Percentiles rank a stretch among this genome's conserved stretches.
phyloP scores from a whole-genome alignment of 2,329 filamentous ascomycete genomes.

The Calonectria naviculata region DNA sequence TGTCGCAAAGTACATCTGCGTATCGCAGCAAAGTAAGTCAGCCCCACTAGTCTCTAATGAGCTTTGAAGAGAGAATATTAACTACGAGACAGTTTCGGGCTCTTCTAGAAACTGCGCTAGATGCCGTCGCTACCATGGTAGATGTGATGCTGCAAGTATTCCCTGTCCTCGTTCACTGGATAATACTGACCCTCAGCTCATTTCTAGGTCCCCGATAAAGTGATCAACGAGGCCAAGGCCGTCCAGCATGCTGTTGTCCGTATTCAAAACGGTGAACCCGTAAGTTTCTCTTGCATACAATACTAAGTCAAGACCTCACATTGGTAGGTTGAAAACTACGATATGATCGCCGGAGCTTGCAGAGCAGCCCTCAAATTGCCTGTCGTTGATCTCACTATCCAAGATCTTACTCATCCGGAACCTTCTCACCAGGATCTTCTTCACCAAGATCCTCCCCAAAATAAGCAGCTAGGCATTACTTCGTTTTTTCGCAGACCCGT shows the following conservation, averaged over 20 bases:
- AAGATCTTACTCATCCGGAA: not conserved
- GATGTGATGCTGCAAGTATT: not conserved
- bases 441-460: not conserved
- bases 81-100: not conserved
- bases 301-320: not conserved
- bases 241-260: not conserved
- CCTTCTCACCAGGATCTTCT: not conserved
- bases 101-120: not conserved
- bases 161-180: too few species aligned
- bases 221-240: not conserved
- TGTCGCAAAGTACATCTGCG: not conserved
- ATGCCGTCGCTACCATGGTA: not conserved
- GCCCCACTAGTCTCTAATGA: too few species aligned
- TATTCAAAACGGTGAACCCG: not conserved
- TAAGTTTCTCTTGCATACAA: not conserved
- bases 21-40: not conserved
- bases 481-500: not conserved
- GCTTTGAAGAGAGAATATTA: not conserved
- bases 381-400: not conserved
- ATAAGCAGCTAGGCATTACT: not conserved
- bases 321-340: not conserved
- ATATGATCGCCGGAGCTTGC: not conserved
- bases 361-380: not conserved
- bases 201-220: not conserved
- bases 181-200: not conserved